Base-by-base conservation (phyloP, 495 filamentous ascomycete genomes). In the Chaetomidium leptoderma region DNA sequence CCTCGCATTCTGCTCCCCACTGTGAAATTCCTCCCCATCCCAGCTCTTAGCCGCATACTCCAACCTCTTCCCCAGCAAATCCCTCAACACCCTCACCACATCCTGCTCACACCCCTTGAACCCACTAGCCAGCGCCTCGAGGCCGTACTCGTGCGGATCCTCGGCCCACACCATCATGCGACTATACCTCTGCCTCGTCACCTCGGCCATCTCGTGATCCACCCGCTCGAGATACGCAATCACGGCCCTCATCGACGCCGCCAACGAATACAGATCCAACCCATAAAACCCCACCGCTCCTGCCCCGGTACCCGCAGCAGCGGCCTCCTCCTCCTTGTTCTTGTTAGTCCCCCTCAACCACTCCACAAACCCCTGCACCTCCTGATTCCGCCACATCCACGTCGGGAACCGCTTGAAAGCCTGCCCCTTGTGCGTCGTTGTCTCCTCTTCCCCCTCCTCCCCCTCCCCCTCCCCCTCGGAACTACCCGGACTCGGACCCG, bases 371-470 rank as follows among this genome's bases (percentile, higher is more conserved):
- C 73, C 66, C 23, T 81, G 79, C 63, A 81, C 78, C 59, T 84
- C 81, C 24, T 62, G 59, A 53, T 83, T 84, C 11, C 80, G 73
- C 82, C 82, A 85, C 81, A 84, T 84, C 81, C 81, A 85, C 4
- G 78, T 81, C 23, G 82, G 81, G 42, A 84, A 85, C 17, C 80
- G 66, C 48, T 75, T 66, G 62, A 85, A 84, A 14, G 59, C 57
- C 10, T 74, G 72, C 37, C 76, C 61, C 3, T 63, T 46, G 16
- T 48, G 56, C 19, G 56, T 43, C 43, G 33, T 55, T 7, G 16
- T 43, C 26, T 13, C 43, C 10, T 51, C 30, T 16, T 39, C 58
- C 11, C 19, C 47, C 26, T 13, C 43, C 10, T 51, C 30, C 19
- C 51, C 59, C 11, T 76, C 68, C 11, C 59, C 63, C 3, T 71